These are phyloP conservation scores for Erodium trifolium DNA, from an alignment of 441 rosid genomes.

Conservation along the genomic window DNA sequence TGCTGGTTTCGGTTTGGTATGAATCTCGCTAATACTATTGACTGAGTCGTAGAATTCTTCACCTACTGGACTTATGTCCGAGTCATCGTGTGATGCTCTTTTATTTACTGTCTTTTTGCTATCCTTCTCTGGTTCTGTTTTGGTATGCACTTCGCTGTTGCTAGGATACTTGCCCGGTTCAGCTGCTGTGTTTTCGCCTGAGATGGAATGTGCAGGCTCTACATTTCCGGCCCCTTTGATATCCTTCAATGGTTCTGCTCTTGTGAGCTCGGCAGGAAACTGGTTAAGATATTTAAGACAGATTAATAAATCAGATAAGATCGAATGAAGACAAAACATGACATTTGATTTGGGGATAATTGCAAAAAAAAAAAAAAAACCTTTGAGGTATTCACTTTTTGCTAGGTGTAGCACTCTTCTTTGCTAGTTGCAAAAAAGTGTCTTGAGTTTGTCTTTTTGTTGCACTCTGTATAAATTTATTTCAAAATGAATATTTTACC, in stretches of 20 bases:
- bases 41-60: slow-evolving; percentile 21
- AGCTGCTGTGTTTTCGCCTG: background rate
- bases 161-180: background rate
- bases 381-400: too few relatives aligned
- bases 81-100: slow-evolving; percentile 15
- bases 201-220: background rate
- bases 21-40: background rate
- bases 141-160: slow-evolving; percentile 26
- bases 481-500: too few relatives aligned
- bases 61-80: slow-evolving; percentile 17
- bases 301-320: slow-evolving; percentile 8
- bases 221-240: background rate
- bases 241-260: slow-evolving; percentile 4
- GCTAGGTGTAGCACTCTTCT: too few relatives aligned
- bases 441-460: too few relatives aligned
- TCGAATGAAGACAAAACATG: slow-evolving; percentile 1
- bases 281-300: slow-evolving; percentile 9
- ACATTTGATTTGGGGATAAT: background rate
- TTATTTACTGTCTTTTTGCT: slow-evolving; percentile 18
- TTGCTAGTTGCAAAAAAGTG: too few relatives aligned
- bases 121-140: slow-evolving; percentile 22
- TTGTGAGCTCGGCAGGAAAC: background rate
- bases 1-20: background rate
- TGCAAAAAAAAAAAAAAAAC: too few relatives aligned
- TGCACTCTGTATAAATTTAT: too few relatives aligned